A percentile compares a stretch with the other conserved stretches of the same genome.
These are phyloP conservation scores for Saccharomycopsis sp. DNA, from an alignment of 805 yeast species.

Conservation along the genomic window DNA sequence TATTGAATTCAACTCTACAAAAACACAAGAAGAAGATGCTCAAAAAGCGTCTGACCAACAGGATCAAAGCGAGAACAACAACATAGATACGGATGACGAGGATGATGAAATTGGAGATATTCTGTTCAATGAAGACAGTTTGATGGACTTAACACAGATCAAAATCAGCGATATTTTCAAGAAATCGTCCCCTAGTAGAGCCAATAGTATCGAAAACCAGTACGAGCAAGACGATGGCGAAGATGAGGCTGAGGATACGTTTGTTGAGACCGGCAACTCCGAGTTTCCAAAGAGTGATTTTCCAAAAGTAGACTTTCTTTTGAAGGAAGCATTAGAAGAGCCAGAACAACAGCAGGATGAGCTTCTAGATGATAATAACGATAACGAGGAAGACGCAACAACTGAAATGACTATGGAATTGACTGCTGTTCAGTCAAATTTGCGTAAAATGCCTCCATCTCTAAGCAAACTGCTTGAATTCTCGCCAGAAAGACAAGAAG, in stretches of 20 bases:
- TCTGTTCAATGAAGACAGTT: slow-evolving; percentile 3
- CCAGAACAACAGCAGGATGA: neutral
- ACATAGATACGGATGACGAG: slow-evolving; percentile 22
- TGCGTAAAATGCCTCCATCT: neutral
- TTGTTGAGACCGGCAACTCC: neutral
- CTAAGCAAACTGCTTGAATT: too few species aligned
- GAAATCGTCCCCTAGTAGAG: slow-evolving; percentile 1
- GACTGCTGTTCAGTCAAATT: slow-evolving; percentile 1
- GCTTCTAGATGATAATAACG: neutral
- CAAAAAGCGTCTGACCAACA: neutral
- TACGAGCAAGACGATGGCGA: neutral
- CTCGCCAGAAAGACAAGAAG: too few species aligned
- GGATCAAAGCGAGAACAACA: neutral
- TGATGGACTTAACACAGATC: slow-evolving; percentile 21
- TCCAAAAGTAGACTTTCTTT: slow-evolving; percentile 3
- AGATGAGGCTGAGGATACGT: neutral
- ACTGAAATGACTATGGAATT: slow-evolving; percentile 16
- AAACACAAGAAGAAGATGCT: neutral
- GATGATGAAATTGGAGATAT: slow-evolving; percentile 22
- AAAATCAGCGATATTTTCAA: slow-evolving; percentile 15
- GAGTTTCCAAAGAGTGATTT: slow-evolving; percentile 2
- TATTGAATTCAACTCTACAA: neutral
- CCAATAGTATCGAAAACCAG: neutral
- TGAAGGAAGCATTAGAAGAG: neutral
- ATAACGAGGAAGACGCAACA: slow-evolving; percentile 2